Base-by-base conservation (phyloP, 805 yeast genomes). In the Schwanniomyces polymorphus region DNA sequence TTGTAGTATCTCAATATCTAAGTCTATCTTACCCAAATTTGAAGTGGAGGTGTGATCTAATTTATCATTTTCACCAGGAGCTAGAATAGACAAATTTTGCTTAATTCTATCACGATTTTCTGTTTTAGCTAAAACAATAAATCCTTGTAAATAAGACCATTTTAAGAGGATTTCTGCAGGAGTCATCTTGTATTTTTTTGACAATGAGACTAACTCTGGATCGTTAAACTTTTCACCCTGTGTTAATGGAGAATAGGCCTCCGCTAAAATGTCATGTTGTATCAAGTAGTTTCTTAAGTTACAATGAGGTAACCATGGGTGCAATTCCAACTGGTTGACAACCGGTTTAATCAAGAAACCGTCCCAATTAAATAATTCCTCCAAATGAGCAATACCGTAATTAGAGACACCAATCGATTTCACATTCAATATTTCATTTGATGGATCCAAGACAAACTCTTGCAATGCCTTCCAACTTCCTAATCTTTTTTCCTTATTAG, bases 161-260 rank as follows among this genome's bases (percentile, higher is more conserved):
- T 85, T 78, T 43, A 87, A 69, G 48, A 88, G 67, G 11, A 87
- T 77, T 58, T 86, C 90, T 4, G 85, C 85, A 16, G 78, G 70
- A 7, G 85, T 58, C 27, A 77, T 74, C 2, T 73, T 72, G 35
- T 76, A 76, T 47, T 74, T 76, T 35, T 72, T 59, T 31, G 85
- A 81, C 50, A 86, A 71, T 27, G 58, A 63, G 18, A 65, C 58
- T 43, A 87, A 70, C 42, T 67, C 76, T 1, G 82, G 79, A 61
- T 85, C 87, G 38, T 74, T 62, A 39, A 84, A 62, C 56, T 82
- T 80, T 40, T 62, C 60, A 7, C 92, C 89, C 49, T 78, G 78
- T 1, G 86, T 83, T 58, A 91, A 76, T 7, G 97, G 97, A 7
- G 94, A 83, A 67, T 79, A 91, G 0, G 95, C 91, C 61, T 87